Evolutionary conservation across 2,329 filamentous ascomycete species (phyloP), one percentile per base, ranked within the genome.

Genomic region (Penicillium sp.): DNA sequence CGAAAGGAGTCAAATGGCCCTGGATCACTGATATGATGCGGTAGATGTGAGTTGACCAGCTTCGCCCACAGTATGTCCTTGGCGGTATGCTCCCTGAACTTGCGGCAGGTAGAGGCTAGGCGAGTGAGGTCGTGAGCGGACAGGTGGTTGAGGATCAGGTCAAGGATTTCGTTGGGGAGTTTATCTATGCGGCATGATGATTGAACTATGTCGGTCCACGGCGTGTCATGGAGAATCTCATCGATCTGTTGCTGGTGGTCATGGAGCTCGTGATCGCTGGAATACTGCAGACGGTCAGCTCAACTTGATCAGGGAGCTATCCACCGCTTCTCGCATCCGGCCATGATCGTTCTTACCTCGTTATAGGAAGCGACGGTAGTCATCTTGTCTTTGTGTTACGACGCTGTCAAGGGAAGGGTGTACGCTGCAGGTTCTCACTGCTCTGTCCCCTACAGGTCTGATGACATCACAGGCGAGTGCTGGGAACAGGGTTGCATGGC

Each of bases 131-230:
- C 86, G 35, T 76, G 58, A 0, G 89, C 80, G 0, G 81, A 72
- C 5, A 96, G 79, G 63, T 82, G 84, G 30, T 77, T 76, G 13
- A 95, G 74, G 42, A 96, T 84, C n/a, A 81, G 74, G 58, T 88
- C 81, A 28, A 95, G 76, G 8, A 96, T 77, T 68, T 96, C 92
- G 11, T 83, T 71, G 0, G 92, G 92, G 1, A 96, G 79, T 18
- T 71, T 66, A 27, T 67, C 57, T 1, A 74, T 46, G 1, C 62
- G 53, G 10, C 65, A 60, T 3, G 48, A 41, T 14, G 46, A 11
- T 49, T 45, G 18, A 36, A 50, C 13, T 36, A 16, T 25, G 11
- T 43, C 8, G 7, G 30, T 38, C 39, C 49, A 36, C 13, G 28
- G 40, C 6, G 33, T 22, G 10, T 51, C 53, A 24, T 53, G 45